phyloP scores from a whole-genome alignment of 306 rosid species.

The Delonix regia region DNA sequence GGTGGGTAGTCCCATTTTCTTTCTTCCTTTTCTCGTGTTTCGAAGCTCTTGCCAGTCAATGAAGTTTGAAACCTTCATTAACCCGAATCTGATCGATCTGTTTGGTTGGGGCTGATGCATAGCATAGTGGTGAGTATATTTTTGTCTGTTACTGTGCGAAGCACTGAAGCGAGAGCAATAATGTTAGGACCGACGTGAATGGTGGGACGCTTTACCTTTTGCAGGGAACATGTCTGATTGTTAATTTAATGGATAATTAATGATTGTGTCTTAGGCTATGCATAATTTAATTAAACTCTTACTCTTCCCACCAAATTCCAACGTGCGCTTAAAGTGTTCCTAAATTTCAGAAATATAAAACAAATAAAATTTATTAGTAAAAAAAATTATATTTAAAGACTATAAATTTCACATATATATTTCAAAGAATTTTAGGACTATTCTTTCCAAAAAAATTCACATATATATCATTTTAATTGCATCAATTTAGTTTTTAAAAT shows the following conservation, averaged over 20 bases:
- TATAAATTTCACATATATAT: too few species aligned
- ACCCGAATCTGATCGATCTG: conserved; percentile 20
- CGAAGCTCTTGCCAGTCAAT: not conserved
- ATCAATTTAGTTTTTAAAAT: too few species aligned
- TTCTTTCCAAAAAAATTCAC: too few species aligned
- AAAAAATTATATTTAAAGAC: too few species aligned
- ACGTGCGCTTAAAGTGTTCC: conserved; percentile 15
- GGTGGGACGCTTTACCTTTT: conserved; percentile 41
- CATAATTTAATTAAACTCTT: conserved; percentile 7
- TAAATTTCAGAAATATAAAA: too few species aligned
- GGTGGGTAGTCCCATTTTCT: conserved; percentile 43
- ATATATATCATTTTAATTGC: too few species aligned
- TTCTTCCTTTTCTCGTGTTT: not conserved
- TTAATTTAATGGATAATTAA: conserved; percentile 31
- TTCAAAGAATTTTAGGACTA: too few species aligned
- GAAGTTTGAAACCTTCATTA: conserved; percentile 6
- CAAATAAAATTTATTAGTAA: too few species aligned
- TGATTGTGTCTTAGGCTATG: conserved; percentile 6
- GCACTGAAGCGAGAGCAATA: conserved; percentile 29
- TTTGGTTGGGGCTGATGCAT: not conserved
- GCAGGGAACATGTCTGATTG: conserved; percentile 37
- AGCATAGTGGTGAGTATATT: not conserved
- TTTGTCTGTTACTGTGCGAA: not conserved
- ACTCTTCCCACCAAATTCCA: not conserved
- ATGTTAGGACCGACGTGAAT: conserved; percentile 60